These are phyloP conservation scores for Sugiyamaella chiloensis DNA, from an alignment of 805 yeast species.

Conservation along the genomic window DNA sequence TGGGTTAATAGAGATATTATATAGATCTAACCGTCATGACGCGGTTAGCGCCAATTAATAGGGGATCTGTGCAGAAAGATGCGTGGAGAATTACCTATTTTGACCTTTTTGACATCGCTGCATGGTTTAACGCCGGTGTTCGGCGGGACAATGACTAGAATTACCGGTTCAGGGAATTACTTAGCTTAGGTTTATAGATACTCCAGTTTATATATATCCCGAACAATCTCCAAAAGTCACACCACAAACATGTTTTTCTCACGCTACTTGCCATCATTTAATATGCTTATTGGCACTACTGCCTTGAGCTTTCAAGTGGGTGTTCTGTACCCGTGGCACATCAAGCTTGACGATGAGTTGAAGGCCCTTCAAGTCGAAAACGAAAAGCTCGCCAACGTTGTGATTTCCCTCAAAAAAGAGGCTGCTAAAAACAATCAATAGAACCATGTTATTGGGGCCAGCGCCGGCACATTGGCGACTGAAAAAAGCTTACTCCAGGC, in stretches of 20 bases:
- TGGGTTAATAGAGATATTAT: too few species aligned
- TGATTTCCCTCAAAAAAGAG: neutral
- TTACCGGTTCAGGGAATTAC: neutral
- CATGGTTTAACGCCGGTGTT: neutral
- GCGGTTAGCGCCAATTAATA: too few species aligned
- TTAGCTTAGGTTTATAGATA: too few species aligned
- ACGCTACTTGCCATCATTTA: constrained; percentile 18
- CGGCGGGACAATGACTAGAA: neutral
- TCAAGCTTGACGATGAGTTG: constrained; percentile 20
- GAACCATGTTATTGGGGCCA: too few species aligned
- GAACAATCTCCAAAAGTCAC: too few species aligned
- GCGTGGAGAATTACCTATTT: constrained; percentile 2
- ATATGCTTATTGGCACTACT: constrained; percentile 21
- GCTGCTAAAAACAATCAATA: too few species aligned
- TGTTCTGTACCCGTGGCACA: constrained; percentile 20
- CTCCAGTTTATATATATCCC: too few species aligned
- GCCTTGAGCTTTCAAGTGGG: constrained; percentile 19
- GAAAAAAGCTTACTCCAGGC: too few species aligned
- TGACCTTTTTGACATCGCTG: constrained; percentile 7
- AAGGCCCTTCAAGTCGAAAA: constrained; percentile 17
- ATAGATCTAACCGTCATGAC: too few species aligned
- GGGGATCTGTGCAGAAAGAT: too few species aligned
- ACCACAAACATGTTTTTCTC: constrained; percentile 17
- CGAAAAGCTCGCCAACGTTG: constrained; percentile 17
- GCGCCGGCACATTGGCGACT: too few species aligned